phyloP scores from a whole-genome alignment of 805 yeast species.

The Sugiyamaella lignohabitans region DNA sequence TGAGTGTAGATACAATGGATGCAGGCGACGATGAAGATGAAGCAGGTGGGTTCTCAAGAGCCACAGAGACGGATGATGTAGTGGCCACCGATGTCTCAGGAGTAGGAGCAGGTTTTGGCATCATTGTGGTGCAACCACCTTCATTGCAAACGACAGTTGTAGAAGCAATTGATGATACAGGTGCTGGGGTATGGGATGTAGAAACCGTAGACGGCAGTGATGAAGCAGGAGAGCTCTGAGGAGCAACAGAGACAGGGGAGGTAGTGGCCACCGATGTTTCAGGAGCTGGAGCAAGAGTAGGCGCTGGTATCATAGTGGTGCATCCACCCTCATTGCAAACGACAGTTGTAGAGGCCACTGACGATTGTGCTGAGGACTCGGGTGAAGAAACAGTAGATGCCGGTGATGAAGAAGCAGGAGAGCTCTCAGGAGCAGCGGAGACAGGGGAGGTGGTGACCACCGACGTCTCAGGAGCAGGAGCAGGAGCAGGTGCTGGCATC shows the following conservation, averaged over 20 bases:
- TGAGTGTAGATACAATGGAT: background rate
- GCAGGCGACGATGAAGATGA: too few species aligned
- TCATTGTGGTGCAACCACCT: slow-evolving; percentile 4
- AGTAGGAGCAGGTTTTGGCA: background rate
- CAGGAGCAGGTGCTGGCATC: background rate
- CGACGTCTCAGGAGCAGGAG: background rate
- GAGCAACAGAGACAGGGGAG: background rate
- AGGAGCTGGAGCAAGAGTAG: background rate
- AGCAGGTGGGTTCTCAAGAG: background rate
- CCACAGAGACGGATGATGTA: background rate
- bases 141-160: background rate
- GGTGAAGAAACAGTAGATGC: too few species aligned
- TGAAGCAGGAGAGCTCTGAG: background rate
- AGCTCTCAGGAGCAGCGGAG: background rate
- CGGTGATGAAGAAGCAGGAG: slow-evolving; percentile 3
- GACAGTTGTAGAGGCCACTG: background rate
- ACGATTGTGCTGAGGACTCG: too few species aligned
- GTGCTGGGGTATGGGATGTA: too few species aligned
- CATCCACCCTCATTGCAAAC: background rate
- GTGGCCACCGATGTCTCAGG: background rate
- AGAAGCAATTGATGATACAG: background rate
- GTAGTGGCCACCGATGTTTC: background rate
- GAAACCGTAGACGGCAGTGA: background rate
- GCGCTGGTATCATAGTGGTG: background rate
- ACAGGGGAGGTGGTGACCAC: background rate